These are phyloP conservation scores for Fragilaria crotonensis DNA, from an alignment of 108 stramenopile species.

Conservation along the genomic window DNA sequence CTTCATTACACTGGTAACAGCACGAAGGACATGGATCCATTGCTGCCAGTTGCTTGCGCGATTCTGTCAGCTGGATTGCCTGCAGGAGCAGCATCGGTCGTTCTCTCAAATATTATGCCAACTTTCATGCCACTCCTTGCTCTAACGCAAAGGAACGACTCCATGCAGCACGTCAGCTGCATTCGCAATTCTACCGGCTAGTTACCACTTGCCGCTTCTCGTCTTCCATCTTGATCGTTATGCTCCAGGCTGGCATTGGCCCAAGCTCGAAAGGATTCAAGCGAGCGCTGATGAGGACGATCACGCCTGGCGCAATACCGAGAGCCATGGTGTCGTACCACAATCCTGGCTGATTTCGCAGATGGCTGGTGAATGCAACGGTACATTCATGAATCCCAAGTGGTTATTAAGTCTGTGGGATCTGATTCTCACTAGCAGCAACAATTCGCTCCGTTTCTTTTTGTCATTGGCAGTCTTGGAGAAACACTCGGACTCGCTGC, in stretches of 20 bases:
- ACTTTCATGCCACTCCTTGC: slow-evolving; percentile 60
- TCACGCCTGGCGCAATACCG: neutral
- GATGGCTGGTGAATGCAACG: slow-evolving; percentile 59
- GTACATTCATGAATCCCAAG: slow-evolving; percentile 32
- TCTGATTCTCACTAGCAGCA: slow-evolving; percentile 43
- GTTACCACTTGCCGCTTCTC: slow-evolving; percentile 75
- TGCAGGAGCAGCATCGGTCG: slow-evolving; percentile 54
- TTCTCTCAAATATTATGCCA: slow-evolving; percentile 61
- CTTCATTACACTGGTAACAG: slow-evolving; percentile 4
- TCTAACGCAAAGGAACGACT: slow-evolving; percentile 50
- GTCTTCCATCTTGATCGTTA: slow-evolving; percentile 77
- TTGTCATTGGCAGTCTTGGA: slow-evolving; percentile 67
- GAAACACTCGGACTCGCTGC: slow-evolving; percentile 45
- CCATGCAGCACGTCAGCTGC: slow-evolving; percentile 41
- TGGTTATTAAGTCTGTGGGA: slow-evolving; percentile 54
- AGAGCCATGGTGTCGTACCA: slow-evolving; percentile 21
- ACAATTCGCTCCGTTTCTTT: slow-evolving; percentile 66
- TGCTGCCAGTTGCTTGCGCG: slow-evolving; percentile 55
- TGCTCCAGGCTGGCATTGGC: slow-evolving; percentile 66
- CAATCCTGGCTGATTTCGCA: slow-evolving; percentile 60
- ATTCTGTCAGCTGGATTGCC: slow-evolving; percentile 63
- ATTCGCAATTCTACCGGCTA: slow-evolving; percentile 60
- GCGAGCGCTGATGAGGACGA: slow-evolving; percentile 1
- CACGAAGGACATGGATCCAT: slow-evolving; percentile 25
- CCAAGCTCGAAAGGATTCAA: slow-evolving; percentile 6